Evolutionary conservation across 2,329 filamentous ascomycete genomes (phyloP), one percentile per base, ranked within the genome.

Genomic region (Penicillium verrucosum): DNA sequence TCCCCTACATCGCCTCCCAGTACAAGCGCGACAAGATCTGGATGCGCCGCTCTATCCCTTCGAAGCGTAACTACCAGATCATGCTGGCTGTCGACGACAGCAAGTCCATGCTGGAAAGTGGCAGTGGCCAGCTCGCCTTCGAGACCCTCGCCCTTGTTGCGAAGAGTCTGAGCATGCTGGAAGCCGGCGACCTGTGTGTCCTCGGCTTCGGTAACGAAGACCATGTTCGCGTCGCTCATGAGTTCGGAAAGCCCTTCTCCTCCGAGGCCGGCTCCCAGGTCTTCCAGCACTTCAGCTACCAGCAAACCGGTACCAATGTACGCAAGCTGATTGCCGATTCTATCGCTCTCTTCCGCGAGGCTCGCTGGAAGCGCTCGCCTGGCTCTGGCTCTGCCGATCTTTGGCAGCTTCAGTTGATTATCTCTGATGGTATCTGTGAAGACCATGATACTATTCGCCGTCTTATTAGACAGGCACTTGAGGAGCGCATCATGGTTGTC

Each of bases 1-100:
- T 99, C 68, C 94, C 95, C 0, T 99, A 99, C 78, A 97, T 99
- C 66, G 94, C 95, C 1, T 97, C 92, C 0, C 88, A 89, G 71
- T 99, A 97, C 82, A 97, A 97, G 81, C 90, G 94, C 59, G 94
- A 99, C 83, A 99, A 99, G 81, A 99, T 99, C 76, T 99, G 94
- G 94, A 96, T 99, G 88, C 89, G 95, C 14, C 87, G 95, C 54
- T 88, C 86, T 34, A 86, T 96, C 48, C 95, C 95, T 1, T 93
- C 88, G 37, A 97, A 97, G 77, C 89, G 95, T 40, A 89, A 88
- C 56, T 99, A 99, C 77, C 95, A 99, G 75, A 95, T 99, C 74
- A 86, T 99, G 79, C 88, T 99, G 48, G 95, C 94, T 38, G 91
- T 99, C 37, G 94, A 99, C 74, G 94, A 99, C 78, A 93, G 89